These are phyloP conservation scores for Trichaptum fuscoviolaceum DNA, from an alignment of 768 basidiomycete species.

Conservation along the genomic window DNA sequence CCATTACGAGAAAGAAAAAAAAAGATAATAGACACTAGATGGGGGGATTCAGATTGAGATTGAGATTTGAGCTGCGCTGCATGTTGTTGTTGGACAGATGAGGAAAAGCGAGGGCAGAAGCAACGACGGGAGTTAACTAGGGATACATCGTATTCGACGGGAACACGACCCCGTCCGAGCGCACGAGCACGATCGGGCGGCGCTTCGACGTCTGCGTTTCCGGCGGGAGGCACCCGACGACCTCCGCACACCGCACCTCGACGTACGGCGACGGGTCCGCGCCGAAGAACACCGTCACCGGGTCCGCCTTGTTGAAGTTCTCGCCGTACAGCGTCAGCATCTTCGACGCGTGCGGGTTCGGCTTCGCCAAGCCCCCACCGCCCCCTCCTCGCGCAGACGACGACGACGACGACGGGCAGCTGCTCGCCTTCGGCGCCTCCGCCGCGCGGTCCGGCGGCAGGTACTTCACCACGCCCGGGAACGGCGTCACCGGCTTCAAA, in stretches of 20 bases:
- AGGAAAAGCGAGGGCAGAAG: background rate
- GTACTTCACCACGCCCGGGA: slow-evolving; percentile 86
- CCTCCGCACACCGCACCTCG: slow-evolving; percentile 84
- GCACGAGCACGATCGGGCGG: slow-evolving; percentile 75
- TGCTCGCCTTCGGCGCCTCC: slow-evolving; percentile 72
- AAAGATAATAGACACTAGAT: background rate
- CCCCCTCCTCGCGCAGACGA: slow-evolving; percentile 41
- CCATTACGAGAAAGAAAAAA: background rate
- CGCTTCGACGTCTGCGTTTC: slow-evolving; percentile 63
- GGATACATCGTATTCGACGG: slow-evolving; percentile 81
- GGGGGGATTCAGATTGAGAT: too few relatives aligned
- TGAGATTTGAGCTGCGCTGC: background rate
- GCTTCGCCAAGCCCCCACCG: slow-evolving; percentile 47
- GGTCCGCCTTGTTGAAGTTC: slow-evolving; percentile 81
- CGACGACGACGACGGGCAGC: too few relatives aligned
- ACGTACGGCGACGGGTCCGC: slow-evolving; percentile 82
- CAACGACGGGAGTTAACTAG: slow-evolving; percentile 30
- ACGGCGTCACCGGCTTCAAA: slow-evolving; percentile 78
- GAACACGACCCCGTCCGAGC: slow-evolving; percentile 83
- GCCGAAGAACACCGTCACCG: slow-evolving; percentile 81
- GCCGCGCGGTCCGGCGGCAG: slow-evolving; percentile 84
- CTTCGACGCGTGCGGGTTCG: slow-evolving; percentile 71
- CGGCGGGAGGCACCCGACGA: slow-evolving; percentile 75
- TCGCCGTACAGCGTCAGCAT: slow-evolving; percentile 86
- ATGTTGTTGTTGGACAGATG: background rate